Evolutionary conservation across 331 rosid species (phyloP).

Genomic region (Rosa hybrid): DNA sequence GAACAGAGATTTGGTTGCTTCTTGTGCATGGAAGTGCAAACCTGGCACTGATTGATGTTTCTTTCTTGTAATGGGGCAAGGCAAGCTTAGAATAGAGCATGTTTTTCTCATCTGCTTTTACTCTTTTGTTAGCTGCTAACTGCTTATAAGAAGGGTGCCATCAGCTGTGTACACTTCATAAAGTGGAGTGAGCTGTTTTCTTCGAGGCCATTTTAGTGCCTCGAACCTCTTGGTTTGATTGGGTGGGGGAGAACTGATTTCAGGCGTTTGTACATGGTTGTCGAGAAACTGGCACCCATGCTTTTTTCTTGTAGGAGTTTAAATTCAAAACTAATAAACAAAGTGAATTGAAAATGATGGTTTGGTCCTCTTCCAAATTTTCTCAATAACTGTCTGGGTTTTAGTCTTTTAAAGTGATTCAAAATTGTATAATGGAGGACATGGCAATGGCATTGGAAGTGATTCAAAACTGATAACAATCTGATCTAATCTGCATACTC

Average conservation of each 20-base stretch:
- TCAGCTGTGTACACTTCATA: conserved; percentile 24
- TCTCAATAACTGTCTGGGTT: background rate
- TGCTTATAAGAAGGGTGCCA: conserved; percentile 27
- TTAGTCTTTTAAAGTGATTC: background rate
- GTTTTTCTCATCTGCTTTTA: background rate
- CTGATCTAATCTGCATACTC: background rate
- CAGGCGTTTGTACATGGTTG: conserved; percentile 5
- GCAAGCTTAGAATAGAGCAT: conserved; percentile 9
- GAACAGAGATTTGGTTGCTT: conserved; percentile 91
- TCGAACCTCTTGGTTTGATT: conserved; percentile 4
- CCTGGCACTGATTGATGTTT: conserved; percentile 9
- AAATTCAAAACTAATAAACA: background rate
- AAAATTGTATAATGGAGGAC: background rate
- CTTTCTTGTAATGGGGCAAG: background rate
- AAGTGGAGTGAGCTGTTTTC: conserved; percentile 22
- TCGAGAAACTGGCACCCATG: background rate
- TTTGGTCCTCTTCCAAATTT: background rate
- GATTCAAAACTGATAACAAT: background rate
- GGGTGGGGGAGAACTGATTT: conserved; percentile 12
- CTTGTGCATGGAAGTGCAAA: conserved; percentile 91
- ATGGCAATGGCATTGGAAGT: background rate
- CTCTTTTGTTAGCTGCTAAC: conserved; percentile 26
- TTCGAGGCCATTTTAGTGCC: conserved; percentile 14
- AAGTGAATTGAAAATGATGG: background rate
- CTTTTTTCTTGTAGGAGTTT: background rate